A percentile compares a stretch with the other conserved stretches of the same genome.
Conservation (phyloP, 371 early-diverging fungal genomes). For the Nematocida minor region DNA sequence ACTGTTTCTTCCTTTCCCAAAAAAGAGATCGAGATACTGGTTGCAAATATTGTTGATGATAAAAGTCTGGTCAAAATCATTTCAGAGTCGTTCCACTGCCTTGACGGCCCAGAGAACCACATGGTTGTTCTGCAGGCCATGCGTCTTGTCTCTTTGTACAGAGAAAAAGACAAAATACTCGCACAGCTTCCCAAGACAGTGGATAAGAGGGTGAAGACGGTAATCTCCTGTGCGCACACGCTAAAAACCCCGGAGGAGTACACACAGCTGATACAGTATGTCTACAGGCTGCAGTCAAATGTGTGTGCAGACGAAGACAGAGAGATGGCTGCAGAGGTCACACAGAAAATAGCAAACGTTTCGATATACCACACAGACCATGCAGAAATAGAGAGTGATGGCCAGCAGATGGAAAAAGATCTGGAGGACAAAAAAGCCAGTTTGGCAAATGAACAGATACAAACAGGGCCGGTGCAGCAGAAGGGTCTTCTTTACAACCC, state of each 20-base stretch:
- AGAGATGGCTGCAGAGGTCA: constrained; percentile 15
- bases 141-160: not conserved
- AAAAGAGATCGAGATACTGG: not conserved
- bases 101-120: not conserved
- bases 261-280: not conserved
- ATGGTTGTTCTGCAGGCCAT: not conserved
- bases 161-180: constrained; percentile 29
- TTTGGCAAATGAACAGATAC: not conserved
- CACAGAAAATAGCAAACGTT: not conserved
- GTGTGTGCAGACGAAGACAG: constrained; percentile 20
- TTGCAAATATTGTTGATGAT: not conserved
- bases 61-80: not conserved
- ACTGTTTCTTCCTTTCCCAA: not conserved
- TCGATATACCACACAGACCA: not conserved
- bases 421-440: not conserved
- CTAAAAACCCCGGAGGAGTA: constrained; percentile 18
- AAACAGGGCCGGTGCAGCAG: not conserved
- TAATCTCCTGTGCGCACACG: constrained; percentile 6
- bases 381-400: not conserved
- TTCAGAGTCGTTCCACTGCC: constrained; percentile 3
- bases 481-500: constrained; percentile 19
- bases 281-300: constrained; percentile 10
- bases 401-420: not conserved
- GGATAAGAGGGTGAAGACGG: not conserved
- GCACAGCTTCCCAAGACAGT: not conserved